phyloP scores from a whole-genome alignment of 2,329 filamentous ascomycete species.

The Boeremia lycopersici region DNA sequence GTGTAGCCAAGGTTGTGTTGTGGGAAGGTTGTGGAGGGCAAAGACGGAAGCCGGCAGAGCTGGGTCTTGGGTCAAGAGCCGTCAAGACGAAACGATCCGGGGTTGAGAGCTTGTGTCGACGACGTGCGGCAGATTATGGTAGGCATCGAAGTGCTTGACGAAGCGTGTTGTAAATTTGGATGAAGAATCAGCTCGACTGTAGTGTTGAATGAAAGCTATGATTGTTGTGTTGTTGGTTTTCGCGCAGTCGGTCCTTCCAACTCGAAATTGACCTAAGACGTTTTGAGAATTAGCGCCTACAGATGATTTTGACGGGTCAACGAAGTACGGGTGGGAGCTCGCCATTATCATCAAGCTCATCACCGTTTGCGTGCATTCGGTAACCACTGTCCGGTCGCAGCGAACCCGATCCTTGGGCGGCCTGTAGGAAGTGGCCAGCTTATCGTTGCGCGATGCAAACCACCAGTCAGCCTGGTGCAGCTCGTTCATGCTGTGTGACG shows the following conservation, averaged over 20 bases:
- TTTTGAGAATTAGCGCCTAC: not conserved
- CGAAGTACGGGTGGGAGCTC: not conserved
- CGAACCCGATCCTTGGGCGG: not conserved
- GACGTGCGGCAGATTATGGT: not conserved
- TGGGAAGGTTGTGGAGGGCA: constrained; percentile 6
- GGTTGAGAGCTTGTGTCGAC: constrained; percentile 21
- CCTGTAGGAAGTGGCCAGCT: not conserved
- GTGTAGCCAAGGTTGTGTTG: constrained; percentile 5
- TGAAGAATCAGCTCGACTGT: not conserved
- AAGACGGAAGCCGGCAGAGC: constrained; percentile 23
- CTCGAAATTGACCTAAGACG: not conserved
- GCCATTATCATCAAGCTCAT: not conserved
- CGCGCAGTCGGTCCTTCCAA: not conserved
- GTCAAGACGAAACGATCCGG: constrained; percentile 8
- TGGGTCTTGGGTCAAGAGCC: constrained; percentile 15
- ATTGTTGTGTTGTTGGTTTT: not conserved
- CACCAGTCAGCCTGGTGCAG: not conserved
- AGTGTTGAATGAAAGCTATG: not conserved
- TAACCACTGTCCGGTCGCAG: not conserved
- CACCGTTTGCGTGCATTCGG: not conserved
- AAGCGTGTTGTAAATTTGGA: not conserved
- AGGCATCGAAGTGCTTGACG: not conserved
- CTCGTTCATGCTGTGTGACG: not conserved
- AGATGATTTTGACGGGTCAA: not conserved
- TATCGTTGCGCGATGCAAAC: not conserved